phyloP scores from a whole-genome alignment of 164 flowering plant species.

The Litsea cubeba region DNA sequence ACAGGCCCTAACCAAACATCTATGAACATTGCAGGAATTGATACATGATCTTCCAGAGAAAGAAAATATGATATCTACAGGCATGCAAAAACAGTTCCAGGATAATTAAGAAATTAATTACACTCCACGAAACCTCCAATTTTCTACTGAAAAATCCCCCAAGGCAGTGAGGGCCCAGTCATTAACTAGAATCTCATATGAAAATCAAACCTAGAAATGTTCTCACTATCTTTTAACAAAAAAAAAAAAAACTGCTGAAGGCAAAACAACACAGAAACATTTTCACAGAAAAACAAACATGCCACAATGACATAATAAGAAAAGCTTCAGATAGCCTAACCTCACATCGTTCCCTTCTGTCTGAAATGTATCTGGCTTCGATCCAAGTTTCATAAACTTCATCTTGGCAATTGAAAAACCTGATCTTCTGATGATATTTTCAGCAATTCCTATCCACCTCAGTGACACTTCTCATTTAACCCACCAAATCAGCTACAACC shows the following conservation, averaged over 20 bases:
- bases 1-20: no score
- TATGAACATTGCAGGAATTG: no score
- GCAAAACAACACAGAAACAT: neutral
- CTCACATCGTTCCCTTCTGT: conserved; percentile 68
- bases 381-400: conserved; percentile 99
- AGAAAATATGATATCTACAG: no score
- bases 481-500: conserved; percentile 10
- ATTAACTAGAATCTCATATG: neutral
- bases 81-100: no score
- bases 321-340: conserved; percentile 32
- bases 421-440: neutral
- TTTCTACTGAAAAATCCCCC: neutral
- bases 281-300: neutral
- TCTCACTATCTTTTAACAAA: neutral
- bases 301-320: neutral
- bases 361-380: conserved; percentile 87
- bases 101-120: no score
- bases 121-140: neutral
- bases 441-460: neutral
- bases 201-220: neutral
- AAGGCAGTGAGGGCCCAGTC: neutral
- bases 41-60: no score
- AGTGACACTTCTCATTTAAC: conserved; percentile 22
- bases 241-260: no score
- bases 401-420: conserved; percentile 37